phyloP scores from a whole-genome alignment of 805 yeast species.

The Candida ascalaphidarum region DNA sequence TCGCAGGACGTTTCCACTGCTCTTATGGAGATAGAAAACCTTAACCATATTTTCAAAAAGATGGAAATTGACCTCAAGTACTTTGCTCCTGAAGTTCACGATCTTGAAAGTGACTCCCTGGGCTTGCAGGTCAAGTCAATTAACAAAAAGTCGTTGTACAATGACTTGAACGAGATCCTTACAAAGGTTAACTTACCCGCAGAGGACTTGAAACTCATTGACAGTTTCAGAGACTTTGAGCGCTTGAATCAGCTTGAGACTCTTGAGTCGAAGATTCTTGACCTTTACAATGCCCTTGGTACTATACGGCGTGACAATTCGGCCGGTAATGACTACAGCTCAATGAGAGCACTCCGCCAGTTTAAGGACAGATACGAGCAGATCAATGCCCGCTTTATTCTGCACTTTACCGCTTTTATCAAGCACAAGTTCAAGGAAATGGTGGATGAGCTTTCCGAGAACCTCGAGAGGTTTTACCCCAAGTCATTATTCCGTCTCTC shows the following conservation, averaged over 20 bases:
- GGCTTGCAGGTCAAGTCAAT: slow-evolving; percentile 80
- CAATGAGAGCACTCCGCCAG: slow-evolving; percentile 67
- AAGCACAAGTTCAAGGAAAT: slow-evolving; percentile 25
- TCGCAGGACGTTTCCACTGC: slow-evolving; percentile 26
- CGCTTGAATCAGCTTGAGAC: slow-evolving; percentile 32
- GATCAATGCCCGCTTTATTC: slow-evolving; percentile 43
- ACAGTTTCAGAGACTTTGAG: slow-evolving; percentile 40
- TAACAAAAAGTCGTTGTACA: slow-evolving; percentile 69
- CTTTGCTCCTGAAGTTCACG: slow-evolving; percentile 57
- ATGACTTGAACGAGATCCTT: slow-evolving; percentile 59
- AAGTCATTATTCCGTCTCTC: slow-evolving; percentile 13
- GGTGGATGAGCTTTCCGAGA: slow-evolving; percentile 29
- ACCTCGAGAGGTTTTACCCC: slow-evolving; percentile 15
- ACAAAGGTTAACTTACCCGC: slow-evolving; percentile 63
- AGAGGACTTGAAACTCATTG: slow-evolving; percentile 39
- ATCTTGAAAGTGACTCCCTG: slow-evolving; percentile 65
- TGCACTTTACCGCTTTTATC: slow-evolving; percentile 33
- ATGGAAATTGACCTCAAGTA: slow-evolving; percentile 31
- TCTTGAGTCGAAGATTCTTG: slow-evolving; percentile 48
- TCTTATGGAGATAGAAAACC: slow-evolving; percentile 26
- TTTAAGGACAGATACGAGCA: slow-evolving; percentile 52
- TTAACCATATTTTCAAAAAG: slow-evolving; percentile 26
- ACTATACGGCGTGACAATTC: slow-evolving; percentile 43
- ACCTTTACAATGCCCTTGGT: slow-evolving; percentile 54
- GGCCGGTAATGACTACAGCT: slow-evolving; percentile 39